Evolutionary conservation across 495 filamentous ascomycete genomes (phyloP).

Genomic region (Penicillium angulare): DNA sequence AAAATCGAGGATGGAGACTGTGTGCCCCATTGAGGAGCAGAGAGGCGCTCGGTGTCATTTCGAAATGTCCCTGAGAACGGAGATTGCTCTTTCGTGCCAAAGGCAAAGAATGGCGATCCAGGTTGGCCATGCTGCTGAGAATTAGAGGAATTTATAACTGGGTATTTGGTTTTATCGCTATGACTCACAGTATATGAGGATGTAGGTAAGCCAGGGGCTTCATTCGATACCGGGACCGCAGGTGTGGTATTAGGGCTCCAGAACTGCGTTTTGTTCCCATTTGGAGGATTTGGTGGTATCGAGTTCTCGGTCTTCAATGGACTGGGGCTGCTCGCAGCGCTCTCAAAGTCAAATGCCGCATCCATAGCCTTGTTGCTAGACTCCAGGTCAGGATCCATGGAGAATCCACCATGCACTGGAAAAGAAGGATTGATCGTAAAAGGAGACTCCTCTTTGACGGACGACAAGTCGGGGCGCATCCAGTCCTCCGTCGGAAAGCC

Average conservation of each 20-base stretch:
- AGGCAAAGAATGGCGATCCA: constrained; percentile 31
- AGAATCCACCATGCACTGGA: constrained; percentile 30
- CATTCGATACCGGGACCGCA: constrained; percentile 8
- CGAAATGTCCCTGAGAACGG: constrained; percentile 39
- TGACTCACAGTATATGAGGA: constrained; percentile 31
- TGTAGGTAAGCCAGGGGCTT: constrained; percentile 12
- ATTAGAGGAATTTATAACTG: constrained; percentile 1
- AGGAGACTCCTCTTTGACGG: constrained; percentile 39
- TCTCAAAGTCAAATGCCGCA: constrained; percentile 67
- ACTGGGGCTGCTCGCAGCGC: constrained; percentile 64
- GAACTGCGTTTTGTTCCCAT: constrained; percentile 25
- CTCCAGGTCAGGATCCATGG: constrained; percentile 45
- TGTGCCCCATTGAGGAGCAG: constrained; percentile 47
- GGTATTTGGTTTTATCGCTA: background rate
- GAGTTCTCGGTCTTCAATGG: constrained; percentile 39
- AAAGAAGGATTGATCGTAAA: constrained; percentile 41
- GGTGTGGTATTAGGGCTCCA: constrained; percentile 25
- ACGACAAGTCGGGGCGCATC: constrained; percentile 39
- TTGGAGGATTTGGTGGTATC: constrained; percentile 22
- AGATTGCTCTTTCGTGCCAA: constrained; percentile 48
- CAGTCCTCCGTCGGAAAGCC: constrained; percentile 40
- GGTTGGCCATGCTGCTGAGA: constrained; percentile 20
- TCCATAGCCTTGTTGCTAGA: constrained; percentile 63
- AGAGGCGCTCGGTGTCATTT: constrained; percentile 44
- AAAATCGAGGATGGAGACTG: constrained; percentile 53